Conservation (phyloP, 2,329 filamentous ascomycete genomes). For the Dactylonectria estremocensis region DNA sequence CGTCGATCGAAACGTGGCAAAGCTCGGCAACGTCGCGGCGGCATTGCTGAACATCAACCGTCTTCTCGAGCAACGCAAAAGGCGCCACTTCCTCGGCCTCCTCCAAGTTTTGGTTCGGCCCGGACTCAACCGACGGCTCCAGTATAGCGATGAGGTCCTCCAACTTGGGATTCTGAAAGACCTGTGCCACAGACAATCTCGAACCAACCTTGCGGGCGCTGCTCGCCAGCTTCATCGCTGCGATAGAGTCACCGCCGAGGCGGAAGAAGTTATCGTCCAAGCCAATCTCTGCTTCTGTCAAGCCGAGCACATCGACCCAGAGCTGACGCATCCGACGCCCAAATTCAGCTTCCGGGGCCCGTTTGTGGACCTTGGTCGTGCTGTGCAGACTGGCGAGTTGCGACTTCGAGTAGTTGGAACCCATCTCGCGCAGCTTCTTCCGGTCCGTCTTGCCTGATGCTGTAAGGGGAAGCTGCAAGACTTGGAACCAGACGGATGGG, state of each 20-base stretch:
- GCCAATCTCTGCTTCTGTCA: slow-evolving; percentile 11
- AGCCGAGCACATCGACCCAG: slow-evolving; percentile 14
- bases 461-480: slow-evolving; percentile 15
- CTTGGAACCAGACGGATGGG: slow-evolving; percentile 10
- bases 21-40: not conserved
- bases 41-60: not conserved
- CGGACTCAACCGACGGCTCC: not conserved
- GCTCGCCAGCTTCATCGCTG: slow-evolving; percentile 52
- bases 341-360: slow-evolving; percentile 1
- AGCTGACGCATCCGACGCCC: slow-evolving; percentile 9
- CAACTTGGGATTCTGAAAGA: not conserved
- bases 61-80: not conserved
- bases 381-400: not conserved
- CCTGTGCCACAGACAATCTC: slow-evolving; percentile 4
- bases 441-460: slow-evolving; percentile 22
- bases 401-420: not conserved
- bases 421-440: slow-evolving; percentile 14
- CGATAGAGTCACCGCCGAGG: slow-evolving; percentile 64
- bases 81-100: not conserved
- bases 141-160: not conserved
- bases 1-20: slow-evolving; percentile 2
- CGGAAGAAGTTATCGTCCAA: slow-evolving; percentile 60
- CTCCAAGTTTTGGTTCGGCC: not conserved
- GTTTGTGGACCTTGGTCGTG: slow-evolving; percentile 7
- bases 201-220: not conserved